Base-by-base conservation (phyloP, 1,284 basidiomycete species). In the Waitea zeae region DNA sequence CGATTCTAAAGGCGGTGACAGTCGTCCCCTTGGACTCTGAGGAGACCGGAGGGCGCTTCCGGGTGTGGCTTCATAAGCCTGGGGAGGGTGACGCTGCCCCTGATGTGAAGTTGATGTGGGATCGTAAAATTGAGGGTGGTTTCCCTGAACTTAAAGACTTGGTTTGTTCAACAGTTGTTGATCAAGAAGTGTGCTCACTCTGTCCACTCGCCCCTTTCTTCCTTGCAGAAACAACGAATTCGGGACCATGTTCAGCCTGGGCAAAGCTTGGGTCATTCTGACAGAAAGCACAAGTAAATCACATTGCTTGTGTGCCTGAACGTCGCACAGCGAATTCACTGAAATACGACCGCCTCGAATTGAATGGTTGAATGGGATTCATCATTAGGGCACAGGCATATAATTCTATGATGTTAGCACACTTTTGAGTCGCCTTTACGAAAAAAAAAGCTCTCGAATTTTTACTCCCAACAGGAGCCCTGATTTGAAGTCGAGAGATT, bases 101-200 rank as follows among this genome's bases (percentile, higher is more conserved):
- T n/a, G 24, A n/a, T n/a, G 24, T 26, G 24, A 3, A 28, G 4
- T 51, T 83, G 31, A 47, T 81, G 13, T 87, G 82, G 82, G 82
- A 87, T 50, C 59, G 82, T 41, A 83, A 90, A 50, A 56, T 70
- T n/a, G 82, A 90, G 51, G 83, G 83, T 19, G 79, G 83, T 0
- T 95, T 95, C 49, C 89, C 89, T 1, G 89, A 93, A 53, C 57
- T 87, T 40, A 87, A 87, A 53, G 62, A 67, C n/a, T 58, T 88
- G 46, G 83, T 83, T 45, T 49, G 74, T 57, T n/a, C 27, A 22
- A 19, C 20, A 7, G 22, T 17, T 20, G 15, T 28, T 19, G 4
- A 22, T 28, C 28, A 31, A n/a, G n/a, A n/a, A 24, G 3, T 24
- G 20, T 27, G 20, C 34, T 31, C 14, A 12, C 15, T 34, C 12